phyloP scores from a whole-genome alignment of 2,329 filamentous ascomycete genomes.

The Apiospora sp. region DNA sequence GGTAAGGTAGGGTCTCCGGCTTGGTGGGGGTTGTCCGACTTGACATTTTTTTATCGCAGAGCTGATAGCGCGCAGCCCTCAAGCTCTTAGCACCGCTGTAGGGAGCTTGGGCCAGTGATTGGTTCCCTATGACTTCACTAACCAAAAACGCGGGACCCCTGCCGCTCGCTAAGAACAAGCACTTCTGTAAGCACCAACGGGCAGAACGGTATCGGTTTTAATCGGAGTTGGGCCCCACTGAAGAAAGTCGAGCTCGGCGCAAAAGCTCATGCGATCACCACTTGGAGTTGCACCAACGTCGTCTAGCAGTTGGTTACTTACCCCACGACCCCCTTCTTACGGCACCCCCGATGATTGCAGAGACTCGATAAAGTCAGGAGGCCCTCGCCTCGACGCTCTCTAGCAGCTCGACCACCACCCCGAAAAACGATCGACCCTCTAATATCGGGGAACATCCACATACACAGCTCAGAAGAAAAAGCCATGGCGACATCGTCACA shows the following conservation, averaged over 20 bases:
- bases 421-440: background rate
- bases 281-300: background rate
- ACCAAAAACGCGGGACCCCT: slow-evolving; percentile 4
- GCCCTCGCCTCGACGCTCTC: slow-evolving; percentile 19
- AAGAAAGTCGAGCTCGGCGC: slow-evolving; percentile 17
- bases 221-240: background rate
- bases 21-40: background rate
- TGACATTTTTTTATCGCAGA: background rate
- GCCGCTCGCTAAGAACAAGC: background rate
- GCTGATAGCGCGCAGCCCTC: background rate
- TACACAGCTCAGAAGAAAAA: background rate
- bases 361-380: slow-evolving; percentile 17
- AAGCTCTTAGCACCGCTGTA: background rate
- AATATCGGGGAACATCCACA: background rate
- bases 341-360: slow-evolving; percentile 10
- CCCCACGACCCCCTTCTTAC: background rate
- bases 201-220: background rate
- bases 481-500: slow-evolving; percentile 32
- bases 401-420: background rate
- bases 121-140: slow-evolving; percentile 13
- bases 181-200: background rate
- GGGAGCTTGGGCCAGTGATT: slow-evolving; percentile 13
- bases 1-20: background rate
- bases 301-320: background rate
- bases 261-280: slow-evolving; percentile 14